Evolutionary conservation across 2,329 filamentous ascomycete species (phyloP), one percentile per base, ranked within the genome.

Genomic region (Fusarium avenaceum): DNA sequence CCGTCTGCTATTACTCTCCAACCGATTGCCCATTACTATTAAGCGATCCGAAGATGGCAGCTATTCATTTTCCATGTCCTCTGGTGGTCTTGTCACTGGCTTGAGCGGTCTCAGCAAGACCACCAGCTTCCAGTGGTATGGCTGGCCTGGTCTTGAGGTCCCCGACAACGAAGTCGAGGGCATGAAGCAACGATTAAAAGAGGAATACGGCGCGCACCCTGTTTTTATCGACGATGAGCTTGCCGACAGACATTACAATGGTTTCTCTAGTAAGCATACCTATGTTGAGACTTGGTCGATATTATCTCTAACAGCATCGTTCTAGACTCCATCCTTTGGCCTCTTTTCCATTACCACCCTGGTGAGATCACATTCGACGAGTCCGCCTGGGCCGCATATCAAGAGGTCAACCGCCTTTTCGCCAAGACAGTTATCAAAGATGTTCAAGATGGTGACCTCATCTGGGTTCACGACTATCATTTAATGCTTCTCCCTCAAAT

Each of bases 391-490:
- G 87, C 90, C 24, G 95, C 94, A 52, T 98, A 98, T 83, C 90
- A 90, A 75, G 92, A 97, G 76, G 95, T 96, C 70, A 99, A 98
- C 81, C 89, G 91, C 47, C 86, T 97, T 9, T 99, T 98, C 76
- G 95, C 96, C 61, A 90, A 95, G 81, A 90, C 92, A 15, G 91
- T 99, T 70, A 89, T 92, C 57, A 90, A 91, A 73, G 92, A 97
- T 74, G 92, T 97, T 13, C 88, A 94, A 78, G 95, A 98, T 77
- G 94, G 94, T 57, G 96, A 99, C 80, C 83, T 97, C 74, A 91
- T 99, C 74, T 99, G 96, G 96, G 93, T 99, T 7, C 96, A 99
- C 79, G 96, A 99, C 80, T 99, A 98, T 82, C 96, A 99, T 80
- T 85, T 98, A 65, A 98, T 98, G 94, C 89, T 99, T 20, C 87